Base-by-base conservation (phyloP, 805 yeast species). In the Candida insectorum region DNA sequence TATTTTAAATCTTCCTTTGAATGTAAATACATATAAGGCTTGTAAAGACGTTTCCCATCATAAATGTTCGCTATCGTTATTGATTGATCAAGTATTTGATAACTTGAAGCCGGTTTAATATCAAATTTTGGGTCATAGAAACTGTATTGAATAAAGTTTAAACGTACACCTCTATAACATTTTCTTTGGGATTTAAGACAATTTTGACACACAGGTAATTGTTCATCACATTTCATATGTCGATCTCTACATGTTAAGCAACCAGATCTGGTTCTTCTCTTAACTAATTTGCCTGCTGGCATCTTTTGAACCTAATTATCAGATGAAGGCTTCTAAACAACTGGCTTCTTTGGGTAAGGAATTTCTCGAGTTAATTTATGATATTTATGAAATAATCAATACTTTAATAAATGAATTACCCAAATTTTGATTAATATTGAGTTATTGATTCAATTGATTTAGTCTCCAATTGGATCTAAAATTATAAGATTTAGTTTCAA, bases 171-270 rank as follows among this genome's bases (percentile, higher is more conserved):
- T 36, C 73, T 52, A 43, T 65, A 62, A 43, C 80, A 74, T 28
- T 56, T 58, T 24, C 75, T 56, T 29, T 67, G 63, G 7, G 77
- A 66, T 33, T 71, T 73, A 31, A 71, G 58, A 51, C 83, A 64
- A 46, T 77, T 75, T 24, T 69, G 63, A 52, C 85, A 79, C 21
- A 71, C 71, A 1, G 85, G 85, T 34, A 70, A 70, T 25, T 66
- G 71, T 50, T 77, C 82, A 48, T 79, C 85, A 54, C 85, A 79
- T 48, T 78, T 79, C 63, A 79, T 75, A 52, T 80, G 79, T 27
- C 85, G 65, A 39, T 76, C 75, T 33, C 85, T 71, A 47, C 85
- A 79, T 8, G 80, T 76, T 32, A 73, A 54, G 48, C 83, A 77
- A 11, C 83, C 83, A 7, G 69, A 62, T 32, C 72, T 52, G 9